These are phyloP conservation scores for Luzula sylvatica DNA, from an alignment of 176 grass and related monocot genomes.

Conservation along the genomic window DNA sequence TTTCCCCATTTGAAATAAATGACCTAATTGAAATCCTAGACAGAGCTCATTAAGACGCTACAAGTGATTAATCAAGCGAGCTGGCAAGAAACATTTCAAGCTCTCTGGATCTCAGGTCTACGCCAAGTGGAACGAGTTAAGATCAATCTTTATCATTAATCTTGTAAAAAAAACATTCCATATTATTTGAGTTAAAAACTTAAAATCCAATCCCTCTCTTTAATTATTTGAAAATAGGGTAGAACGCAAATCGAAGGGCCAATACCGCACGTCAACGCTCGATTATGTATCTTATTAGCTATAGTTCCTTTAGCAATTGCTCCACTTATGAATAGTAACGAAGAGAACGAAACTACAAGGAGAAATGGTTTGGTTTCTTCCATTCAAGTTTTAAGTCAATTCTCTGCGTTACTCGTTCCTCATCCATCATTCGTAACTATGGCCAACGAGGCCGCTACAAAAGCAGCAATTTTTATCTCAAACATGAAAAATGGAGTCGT, in stretches of 20 bases:
- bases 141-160: constrained; percentile 26
- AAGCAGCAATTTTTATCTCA: constrained; percentile 58
- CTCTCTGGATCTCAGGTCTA: constrained; percentile 77
- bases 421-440: constrained; percentile 33
- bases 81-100: constrained; percentile 86
- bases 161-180: not conserved
- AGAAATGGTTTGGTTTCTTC: constrained; percentile 49
- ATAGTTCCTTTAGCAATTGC: constrained; percentile 67
- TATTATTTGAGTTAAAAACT: not conserved
- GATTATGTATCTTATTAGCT: constrained; percentile 62
- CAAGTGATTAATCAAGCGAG: constrained; percentile 67
- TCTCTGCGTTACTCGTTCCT: constrained; percentile 57
- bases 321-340: constrained; percentile 50
- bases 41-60: constrained; percentile 63
- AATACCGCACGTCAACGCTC: constrained; percentile 52
- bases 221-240: constrained; percentile 27
- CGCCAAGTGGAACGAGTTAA: constrained; percentile 63
- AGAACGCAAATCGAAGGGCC: constrained; percentile 47
- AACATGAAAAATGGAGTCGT: constrained; percentile 28
- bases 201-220: not conserved
- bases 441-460: constrained; percentile 68
- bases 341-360: constrained; percentile 28
- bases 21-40: constrained; percentile 20
- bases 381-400: constrained; percentile 54
- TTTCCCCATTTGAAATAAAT: not conserved